A percentile compares a stretch with the other conserved stretches of the same genome.
Conservation (phyloP, 805 yeast species). For the Monosporozyma siamensis region DNA sequence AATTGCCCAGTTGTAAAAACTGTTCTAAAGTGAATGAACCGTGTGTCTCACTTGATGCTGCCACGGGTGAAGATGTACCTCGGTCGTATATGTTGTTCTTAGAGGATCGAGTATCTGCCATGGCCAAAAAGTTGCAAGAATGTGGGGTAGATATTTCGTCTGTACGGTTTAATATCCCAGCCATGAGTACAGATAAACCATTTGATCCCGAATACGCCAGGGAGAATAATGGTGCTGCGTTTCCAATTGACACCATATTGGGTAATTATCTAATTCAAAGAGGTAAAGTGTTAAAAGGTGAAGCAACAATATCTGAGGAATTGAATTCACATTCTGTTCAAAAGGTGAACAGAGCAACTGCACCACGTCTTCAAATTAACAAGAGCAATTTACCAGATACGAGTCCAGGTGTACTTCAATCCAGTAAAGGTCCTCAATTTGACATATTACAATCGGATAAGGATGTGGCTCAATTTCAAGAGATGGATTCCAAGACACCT, state of each 20-base stretch:
- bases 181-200: conserved; percentile 22
- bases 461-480: conserved; percentile 16
- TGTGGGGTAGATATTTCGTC: conserved; percentile 34
- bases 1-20: conserved; percentile 45
- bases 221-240: conserved; percentile 6
- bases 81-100: conserved; percentile 65
- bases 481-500: conserved; percentile 19
- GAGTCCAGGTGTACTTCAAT: not conserved
- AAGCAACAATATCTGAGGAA: not conserved
- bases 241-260: conserved; percentile 16
- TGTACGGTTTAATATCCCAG: conserved; percentile 21
- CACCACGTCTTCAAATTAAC: not conserved
- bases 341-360: not conserved
- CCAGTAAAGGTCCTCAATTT: not conserved
- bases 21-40: conserved; percentile 55
- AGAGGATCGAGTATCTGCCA: conserved; percentile 52
- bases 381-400: conserved; percentile 5
- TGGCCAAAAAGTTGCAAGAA: conserved; percentile 42
- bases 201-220: conserved; percentile 9
- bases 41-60: conserved; percentile 80
- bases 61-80: conserved; percentile 80
- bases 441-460: conserved; percentile 9
- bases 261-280: conserved; percentile 22
- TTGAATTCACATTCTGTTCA: not conserved
- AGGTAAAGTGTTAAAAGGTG: conserved; percentile 10